Percentiles rank a stretch among this genome's conserved stretches.
These are phyloP conservation scores for Tuber calosporum DNA, from an alignment of 495 filamentous ascomycete genomes.

Conservation along the genomic window DNA sequence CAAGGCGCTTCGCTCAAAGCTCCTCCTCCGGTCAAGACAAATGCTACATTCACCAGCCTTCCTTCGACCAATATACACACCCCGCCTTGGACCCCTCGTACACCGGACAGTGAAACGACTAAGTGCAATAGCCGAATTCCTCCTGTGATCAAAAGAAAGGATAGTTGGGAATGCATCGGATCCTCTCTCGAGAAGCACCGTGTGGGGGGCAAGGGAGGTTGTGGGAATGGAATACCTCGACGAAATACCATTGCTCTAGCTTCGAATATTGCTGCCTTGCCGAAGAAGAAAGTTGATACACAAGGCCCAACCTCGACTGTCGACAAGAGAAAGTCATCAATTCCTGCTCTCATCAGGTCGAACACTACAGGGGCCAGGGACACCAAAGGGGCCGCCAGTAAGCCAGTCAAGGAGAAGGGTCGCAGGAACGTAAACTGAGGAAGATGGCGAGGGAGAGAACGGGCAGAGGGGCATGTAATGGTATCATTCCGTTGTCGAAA, in stretches of 20 bases:
- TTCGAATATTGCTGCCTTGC: neutral
- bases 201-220: neutral
- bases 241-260: slow-evolving; percentile 1
- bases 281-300: neutral
- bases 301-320: neutral
- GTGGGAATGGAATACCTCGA: neutral
- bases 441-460: neutral
- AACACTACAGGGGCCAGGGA: slow-evolving; percentile 22
- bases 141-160: slow-evolving; percentile 4
- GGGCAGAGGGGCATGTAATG: neutral
- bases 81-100: neutral
- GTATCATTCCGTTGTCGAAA: neutral
- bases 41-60: neutral
- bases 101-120: neutral
- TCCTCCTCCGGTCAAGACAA: slow-evolving; percentile 1
- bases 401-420: neutral
- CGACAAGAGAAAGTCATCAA: slow-evolving; percentile 11
- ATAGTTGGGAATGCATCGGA: neutral
- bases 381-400: slow-evolving; percentile 15
- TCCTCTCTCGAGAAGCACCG: neutral
- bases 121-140: neutral
- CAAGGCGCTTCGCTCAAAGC: neutral
- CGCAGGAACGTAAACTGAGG: neutral
- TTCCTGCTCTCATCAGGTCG: slow-evolving; percentile 21
- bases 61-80: neutral